These are phyloP conservation scores for Aspergillus incahuasiensis DNA, from an alignment of 495 filamentous ascomycete genomes.

Conservation along the genomic window DNA sequence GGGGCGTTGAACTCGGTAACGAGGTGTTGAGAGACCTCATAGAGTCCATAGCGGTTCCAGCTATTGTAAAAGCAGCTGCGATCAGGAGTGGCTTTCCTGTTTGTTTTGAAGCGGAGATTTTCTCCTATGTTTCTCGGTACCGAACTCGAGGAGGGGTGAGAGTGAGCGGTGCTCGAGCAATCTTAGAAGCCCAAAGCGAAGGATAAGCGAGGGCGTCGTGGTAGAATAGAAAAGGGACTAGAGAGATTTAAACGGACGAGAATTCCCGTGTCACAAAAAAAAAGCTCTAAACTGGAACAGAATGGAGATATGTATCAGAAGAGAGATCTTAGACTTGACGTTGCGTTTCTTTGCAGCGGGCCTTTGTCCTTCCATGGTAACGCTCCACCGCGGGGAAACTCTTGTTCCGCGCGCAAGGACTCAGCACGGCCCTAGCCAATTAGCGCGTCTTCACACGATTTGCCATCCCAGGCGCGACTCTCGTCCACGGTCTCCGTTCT, in stretches of 20 bases:
- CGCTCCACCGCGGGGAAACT: slow-evolving; percentile 38
- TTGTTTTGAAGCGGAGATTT: not conserved
- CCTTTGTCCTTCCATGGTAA: slow-evolving; percentile 39
- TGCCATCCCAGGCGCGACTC: slow-evolving; percentile 35
- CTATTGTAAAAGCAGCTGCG: slow-evolving; percentile 15
- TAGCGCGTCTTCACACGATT: slow-evolving; percentile 34
- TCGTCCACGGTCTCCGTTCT: slow-evolving; percentile 11
- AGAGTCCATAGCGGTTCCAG: slow-evolving; percentile 56
- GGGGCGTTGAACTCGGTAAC: slow-evolving; percentile 49
- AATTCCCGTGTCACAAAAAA: not conserved
- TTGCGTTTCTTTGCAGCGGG: slow-evolving; percentile 16
- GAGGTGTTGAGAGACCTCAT: slow-evolving; percentile 71
- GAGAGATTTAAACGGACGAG: not conserved
- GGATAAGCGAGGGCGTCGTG: not conserved
- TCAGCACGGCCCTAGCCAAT: slow-evolving; percentile 34
- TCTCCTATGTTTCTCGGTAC: slow-evolving; percentile 3
- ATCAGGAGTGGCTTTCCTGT: slow-evolving; percentile 1
- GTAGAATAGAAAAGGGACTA: not conserved
- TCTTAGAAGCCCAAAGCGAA: not conserved
- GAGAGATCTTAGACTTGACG: slow-evolving; percentile 5
- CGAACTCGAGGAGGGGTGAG: slow-evolving; percentile 14
- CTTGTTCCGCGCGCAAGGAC: slow-evolving; percentile 31
- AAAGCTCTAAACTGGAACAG: not conserved
- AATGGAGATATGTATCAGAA: not conserved
- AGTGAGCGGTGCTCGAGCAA: not conserved